A percentile compares a stretch with the other conserved stretches of the same genome.
These are phyloP conservation scores for Colletotrichum acutatum DNA, from an alignment of 2,329 filamentous ascomycete species.

Conservation along the genomic window DNA sequence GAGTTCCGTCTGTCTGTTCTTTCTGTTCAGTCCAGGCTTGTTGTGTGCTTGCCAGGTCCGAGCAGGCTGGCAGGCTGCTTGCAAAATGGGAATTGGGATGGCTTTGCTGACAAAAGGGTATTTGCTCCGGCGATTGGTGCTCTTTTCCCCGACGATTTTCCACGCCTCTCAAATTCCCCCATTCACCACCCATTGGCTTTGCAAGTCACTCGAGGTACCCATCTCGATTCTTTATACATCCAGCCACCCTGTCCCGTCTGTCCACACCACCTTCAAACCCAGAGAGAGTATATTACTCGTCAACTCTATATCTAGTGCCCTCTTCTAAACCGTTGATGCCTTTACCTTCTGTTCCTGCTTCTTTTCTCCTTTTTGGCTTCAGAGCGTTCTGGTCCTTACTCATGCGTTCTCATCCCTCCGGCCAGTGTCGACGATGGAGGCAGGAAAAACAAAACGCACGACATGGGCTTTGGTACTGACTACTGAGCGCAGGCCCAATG, in stretches of 20 bases:
- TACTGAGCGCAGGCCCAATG: slow-evolving; percentile 29
- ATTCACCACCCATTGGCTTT: not conserved
- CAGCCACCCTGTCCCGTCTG: not conserved
- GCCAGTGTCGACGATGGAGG: not conserved
- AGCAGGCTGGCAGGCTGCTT: not conserved
- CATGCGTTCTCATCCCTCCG: not conserved
- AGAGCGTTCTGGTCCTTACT: not conserved
- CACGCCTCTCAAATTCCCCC: not conserved
- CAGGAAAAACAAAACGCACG: not conserved
- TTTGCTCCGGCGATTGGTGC: slow-evolving; percentile 22
- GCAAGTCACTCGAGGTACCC: not conserved
- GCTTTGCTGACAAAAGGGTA: not conserved
- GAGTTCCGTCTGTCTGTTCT: not conserved
- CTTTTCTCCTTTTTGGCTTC: not conserved
- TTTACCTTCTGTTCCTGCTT: not conserved
- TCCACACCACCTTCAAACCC: not conserved
- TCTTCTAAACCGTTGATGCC: not conserved
- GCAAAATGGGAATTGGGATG: not conserved
- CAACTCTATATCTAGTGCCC: slow-evolving; percentile 23
- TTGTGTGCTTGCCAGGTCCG: not conserved
- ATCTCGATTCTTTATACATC: not conserved
- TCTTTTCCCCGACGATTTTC: slow-evolving; percentile 27
- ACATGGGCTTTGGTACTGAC: slow-evolving; percentile 1
- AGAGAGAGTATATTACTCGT: not conserved
- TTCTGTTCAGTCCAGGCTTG: not conserved